Conservation (phyloP, 257 asterid genomes). For the Solanum bulbocastanum region DNA sequence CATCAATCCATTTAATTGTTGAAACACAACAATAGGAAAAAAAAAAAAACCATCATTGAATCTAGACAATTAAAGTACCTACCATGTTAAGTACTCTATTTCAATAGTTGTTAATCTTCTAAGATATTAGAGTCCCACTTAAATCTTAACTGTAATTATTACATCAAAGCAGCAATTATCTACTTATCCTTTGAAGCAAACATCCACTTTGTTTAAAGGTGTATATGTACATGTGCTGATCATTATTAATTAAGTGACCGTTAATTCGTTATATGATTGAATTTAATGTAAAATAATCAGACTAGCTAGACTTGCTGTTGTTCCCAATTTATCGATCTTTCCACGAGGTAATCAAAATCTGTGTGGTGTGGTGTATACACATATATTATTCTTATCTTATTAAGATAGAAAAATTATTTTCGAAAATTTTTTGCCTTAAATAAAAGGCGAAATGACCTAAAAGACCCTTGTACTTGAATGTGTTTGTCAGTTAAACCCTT, state of each 20-base stretch:
- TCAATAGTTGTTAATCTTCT: neutral
- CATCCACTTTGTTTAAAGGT: neutral
- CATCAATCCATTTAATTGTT: neutral
- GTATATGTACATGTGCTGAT: neutral
- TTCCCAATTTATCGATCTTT: neutral
- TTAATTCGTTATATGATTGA: neutral
- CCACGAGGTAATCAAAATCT: neutral
- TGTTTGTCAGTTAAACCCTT: no score
- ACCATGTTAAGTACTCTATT: neutral
- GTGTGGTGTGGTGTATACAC: neutral
- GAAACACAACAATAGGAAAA: neutral
- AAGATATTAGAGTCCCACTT: neutral
- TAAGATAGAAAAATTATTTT: neutral
- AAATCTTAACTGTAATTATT: neutral
- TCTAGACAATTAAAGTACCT: neutral
- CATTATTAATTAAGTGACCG: neutral
- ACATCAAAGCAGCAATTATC: neutral
- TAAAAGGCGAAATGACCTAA: neutral
- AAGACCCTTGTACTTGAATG: no score
- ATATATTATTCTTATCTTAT: neutral
- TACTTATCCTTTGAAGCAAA: neutral
- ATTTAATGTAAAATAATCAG: neutral
- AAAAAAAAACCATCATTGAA: neutral
- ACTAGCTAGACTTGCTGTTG: neutral
- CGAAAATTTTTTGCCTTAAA: accelerated